Evolutionary conservation across 2,329 filamentous ascomycete species (phyloP).

Genomic region (Septoria linicola): DNA sequence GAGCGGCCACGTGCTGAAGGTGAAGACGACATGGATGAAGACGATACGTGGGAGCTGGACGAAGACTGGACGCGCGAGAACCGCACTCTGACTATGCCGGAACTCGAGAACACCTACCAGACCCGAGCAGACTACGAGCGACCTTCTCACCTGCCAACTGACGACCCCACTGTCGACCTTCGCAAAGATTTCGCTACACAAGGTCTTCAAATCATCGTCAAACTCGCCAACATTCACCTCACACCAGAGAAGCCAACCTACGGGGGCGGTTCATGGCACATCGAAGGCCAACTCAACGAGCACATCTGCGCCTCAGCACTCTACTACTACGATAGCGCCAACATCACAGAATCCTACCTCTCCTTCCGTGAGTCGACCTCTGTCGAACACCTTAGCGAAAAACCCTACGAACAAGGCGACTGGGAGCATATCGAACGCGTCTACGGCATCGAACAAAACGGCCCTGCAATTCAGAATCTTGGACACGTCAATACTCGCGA

Average conservation of each 20-base stretch:
- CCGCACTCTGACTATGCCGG: constrained; percentile 16
- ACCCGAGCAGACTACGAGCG: not conserved
- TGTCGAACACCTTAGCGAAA: constrained; percentile 10
- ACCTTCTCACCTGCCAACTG: not conserved
- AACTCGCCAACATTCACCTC: constrained; percentile 60
- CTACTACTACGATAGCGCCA: constrained; percentile 62
- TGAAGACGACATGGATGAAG: constrained; percentile 14
- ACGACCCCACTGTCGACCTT: constrained; percentile 15
- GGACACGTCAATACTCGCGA: constrained; percentile 50
- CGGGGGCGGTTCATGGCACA: constrained; percentile 55
- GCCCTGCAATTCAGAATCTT: constrained; percentile 44
- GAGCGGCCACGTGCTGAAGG: constrained; percentile 8
- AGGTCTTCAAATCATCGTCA: constrained; percentile 63
- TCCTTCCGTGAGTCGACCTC: constrained; percentile 47
- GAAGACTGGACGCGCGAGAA: constrained; percentile 11
- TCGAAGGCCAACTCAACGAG: constrained; percentile 57
- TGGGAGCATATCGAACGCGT: constrained; percentile 26
- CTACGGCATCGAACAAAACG: constrained; percentile 33
- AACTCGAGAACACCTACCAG: constrained; percentile 7
- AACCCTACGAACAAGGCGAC: constrained; percentile 26
- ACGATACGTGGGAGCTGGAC: constrained; percentile 14
- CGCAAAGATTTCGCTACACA: constrained; percentile 40
- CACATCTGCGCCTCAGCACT: constrained; percentile 63
- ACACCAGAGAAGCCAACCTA: constrained; percentile 59
- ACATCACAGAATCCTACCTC: constrained; percentile 56